A percentile compares a stretch with the other conserved stretches of the same genome.
phyloP scores from a whole-genome alignment of 2,329 filamentous ascomycete species.

The Periglandula ipomoeae region DNA sequence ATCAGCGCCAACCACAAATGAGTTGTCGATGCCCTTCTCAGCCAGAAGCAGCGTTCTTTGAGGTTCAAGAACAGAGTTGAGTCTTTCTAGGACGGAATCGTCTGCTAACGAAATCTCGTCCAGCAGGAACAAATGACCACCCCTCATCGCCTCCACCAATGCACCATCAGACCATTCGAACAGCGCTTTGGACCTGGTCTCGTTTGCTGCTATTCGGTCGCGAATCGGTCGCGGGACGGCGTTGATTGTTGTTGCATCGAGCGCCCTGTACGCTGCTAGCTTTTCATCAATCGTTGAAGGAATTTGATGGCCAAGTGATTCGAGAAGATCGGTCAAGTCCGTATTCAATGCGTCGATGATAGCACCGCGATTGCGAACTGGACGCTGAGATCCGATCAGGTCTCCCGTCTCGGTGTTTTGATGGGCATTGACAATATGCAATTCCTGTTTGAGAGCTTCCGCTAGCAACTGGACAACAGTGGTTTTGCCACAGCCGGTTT shows the following conservation, averaged over 20 bases:
- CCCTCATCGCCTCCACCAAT: conserved; percentile 86
- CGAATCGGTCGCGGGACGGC: conserved; percentile 40
- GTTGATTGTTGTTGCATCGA: conserved; percentile 37
- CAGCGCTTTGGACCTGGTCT: conserved; percentile 65
- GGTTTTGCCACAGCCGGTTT: conserved; percentile 96
- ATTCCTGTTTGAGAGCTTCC: conserved; percentile 62
- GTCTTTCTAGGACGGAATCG: conserved; percentile 88
- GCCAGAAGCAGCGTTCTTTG: conserved; percentile 79
- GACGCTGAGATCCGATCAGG: conserved; percentile 88
- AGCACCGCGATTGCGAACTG: conserved; percentile 73
- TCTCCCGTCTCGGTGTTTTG: conserved; percentile 98
- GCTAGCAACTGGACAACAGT: conserved; percentile 90
- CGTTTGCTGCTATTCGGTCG: conserved; percentile 36
- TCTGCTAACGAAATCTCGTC: conserved; percentile 98
- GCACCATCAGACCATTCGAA: conserved; percentile 97
- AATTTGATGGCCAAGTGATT: conserved; percentile 28
- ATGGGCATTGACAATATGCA: conserved; percentile 93
- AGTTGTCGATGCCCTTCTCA: conserved; percentile 83
- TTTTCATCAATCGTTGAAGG: conserved; percentile 43
- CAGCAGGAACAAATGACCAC: conserved; percentile 81
- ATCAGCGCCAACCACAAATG: conserved; percentile 62
- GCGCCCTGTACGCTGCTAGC: conserved; percentile 43
- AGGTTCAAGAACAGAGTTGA: conserved; percentile 94
- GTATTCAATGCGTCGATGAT: conserved; percentile 56
- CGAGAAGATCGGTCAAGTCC: conserved; percentile 46